Base-by-base conservation (phyloP, 2,329 filamentous ascomycete genomes). In the Neoarthrinium moseri region DNA sequence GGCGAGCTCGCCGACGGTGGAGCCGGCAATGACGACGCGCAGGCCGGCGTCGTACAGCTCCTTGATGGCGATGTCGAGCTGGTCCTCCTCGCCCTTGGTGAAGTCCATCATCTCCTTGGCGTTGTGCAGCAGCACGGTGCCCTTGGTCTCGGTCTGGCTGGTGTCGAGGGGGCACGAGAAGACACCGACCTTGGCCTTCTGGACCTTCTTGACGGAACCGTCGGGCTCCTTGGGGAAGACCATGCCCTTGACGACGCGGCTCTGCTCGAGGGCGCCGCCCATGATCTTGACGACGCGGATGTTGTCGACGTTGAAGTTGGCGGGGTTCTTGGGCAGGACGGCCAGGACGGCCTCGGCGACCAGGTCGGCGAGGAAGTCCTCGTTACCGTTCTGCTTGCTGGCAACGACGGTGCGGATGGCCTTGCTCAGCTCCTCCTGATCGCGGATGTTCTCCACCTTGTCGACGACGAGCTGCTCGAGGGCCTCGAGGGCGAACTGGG, bases 231-330 rank as follows among this genome's bases (percentile, higher is more conserved):
- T 87, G 60, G 90, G 86, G 66, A 99, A 97, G 43, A 99, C 95
- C 94, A 99, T 99, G 56, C 94, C 94, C 78, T 89, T 95, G 50
- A 99, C 87, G 12, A 99, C 92, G 56, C 83, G 85, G 68, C 91
- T 96, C 74, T 99, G 91, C 62, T 95, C 89, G 63, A 99, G 75
- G 66, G 87, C 91, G 54, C 94, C 92, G 59, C 94, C 94, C 92
- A 99, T 97, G 62, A 99, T 99, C 81, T 99, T 99, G 60, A 99
- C 95, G 48, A 99, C 95, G 50, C 94, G 89, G 60, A 99, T 86
- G 69, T 99, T 99, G 77, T 99, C 94, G 54, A 99, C 91, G 71
- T 96, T 99, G 81, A 99, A 99, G 73, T 95, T 91, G 66, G 80
- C 73, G 18, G 94, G 88, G 73, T 96, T 96, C 77, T 96, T 96